phyloP scores from a whole-genome alignment of 352 stramenopile species.

The Paralagenidium karlingii region DNA sequence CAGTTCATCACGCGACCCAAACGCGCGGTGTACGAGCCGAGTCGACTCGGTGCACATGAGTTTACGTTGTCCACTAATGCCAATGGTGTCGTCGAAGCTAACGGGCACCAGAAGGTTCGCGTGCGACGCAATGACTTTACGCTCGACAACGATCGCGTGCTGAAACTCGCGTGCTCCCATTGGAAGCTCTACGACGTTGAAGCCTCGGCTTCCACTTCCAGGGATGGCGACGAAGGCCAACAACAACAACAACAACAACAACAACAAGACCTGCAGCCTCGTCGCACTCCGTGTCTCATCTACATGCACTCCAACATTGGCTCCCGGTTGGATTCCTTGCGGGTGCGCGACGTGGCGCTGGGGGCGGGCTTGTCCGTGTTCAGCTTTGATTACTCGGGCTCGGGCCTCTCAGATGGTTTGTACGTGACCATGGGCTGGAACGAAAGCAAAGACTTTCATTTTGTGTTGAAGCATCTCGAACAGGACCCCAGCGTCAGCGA shows the following conservation, averaged over 20 bases:
- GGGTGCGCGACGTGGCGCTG: constrained; percentile 48
- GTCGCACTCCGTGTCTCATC: constrained; percentile 37
- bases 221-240: too few species aligned
- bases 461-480: constrained; percentile 51
- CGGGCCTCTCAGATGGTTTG: constrained; percentile 57
- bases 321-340: constrained; percentile 49
- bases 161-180: constrained; percentile 56
- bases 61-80: constrained; percentile 18
- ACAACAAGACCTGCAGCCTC: too few species aligned
- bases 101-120: constrained; percentile 5
- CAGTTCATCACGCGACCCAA: constrained; percentile 57
- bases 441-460: constrained; percentile 56
- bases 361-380: constrained; percentile 62
- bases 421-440: constrained; percentile 84
- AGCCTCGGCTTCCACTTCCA: constrained; percentile 5
- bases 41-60: constrained; percentile 29
- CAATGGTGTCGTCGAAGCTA: neutral
- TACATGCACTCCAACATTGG: constrained; percentile 81
- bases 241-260: too few species aligned
- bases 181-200: constrained; percentile 42
- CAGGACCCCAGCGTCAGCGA: constrained; percentile 26
- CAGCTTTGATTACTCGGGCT: constrained; percentile 75
- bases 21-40: constrained; percentile 33
- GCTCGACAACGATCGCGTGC: constrained; percentile 52
- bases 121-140: constrained; percentile 40